Evolutionary conservation across 2,329 filamentous ascomycete species (phyloP).

Genomic region (Talaromyces sp.): DNA sequence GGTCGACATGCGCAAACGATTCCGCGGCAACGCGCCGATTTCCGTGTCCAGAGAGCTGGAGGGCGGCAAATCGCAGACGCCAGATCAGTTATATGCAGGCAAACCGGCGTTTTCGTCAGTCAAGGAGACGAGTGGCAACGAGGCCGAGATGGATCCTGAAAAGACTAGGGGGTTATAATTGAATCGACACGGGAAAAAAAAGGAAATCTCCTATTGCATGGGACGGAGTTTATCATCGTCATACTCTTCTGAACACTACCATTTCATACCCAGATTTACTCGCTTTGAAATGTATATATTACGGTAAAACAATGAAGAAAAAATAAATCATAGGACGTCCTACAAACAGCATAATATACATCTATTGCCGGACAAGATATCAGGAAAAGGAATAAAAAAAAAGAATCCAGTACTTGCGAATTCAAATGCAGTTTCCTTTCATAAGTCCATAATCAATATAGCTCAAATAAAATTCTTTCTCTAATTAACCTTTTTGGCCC

Average conservation of each 20-base stretch:
- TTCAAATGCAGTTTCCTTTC: slow-evolving; percentile 6
- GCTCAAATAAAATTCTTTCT: background rate
- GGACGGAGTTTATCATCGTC: slow-evolving; percentile 7
- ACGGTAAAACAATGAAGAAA: background rate
- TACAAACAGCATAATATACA: slow-evolving; percentile 6
- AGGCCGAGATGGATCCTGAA: slow-evolving; percentile 46
- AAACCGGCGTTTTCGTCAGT: slow-evolving; percentile 64
- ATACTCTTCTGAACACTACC: background rate
- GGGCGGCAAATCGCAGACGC: slow-evolving; percentile 48
- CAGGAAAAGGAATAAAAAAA: background rate
- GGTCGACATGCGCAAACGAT: slow-evolving; percentile 98
- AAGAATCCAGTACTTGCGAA: background rate
- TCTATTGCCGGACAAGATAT: background rate
- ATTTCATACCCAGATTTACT: background rate
- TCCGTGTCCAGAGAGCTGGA: slow-evolving; percentile 61
- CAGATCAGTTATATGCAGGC: slow-evolving; percentile 74
- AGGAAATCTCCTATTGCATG: slow-evolving; percentile 2
- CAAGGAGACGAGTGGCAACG: slow-evolving; percentile 63
- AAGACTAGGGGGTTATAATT: slow-evolving; percentile 36
- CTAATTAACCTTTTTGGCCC: slow-evolving; percentile 35
- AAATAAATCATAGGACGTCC: background rate
- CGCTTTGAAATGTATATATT: background rate
- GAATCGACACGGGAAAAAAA: no score
- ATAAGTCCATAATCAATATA: slow-evolving; percentile 3
- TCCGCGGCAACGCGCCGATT: slow-evolving; percentile 87